Evolutionary conservation across 148 eudicot genomes (phyloP).

Genomic region (Rheum nobile): DNA sequence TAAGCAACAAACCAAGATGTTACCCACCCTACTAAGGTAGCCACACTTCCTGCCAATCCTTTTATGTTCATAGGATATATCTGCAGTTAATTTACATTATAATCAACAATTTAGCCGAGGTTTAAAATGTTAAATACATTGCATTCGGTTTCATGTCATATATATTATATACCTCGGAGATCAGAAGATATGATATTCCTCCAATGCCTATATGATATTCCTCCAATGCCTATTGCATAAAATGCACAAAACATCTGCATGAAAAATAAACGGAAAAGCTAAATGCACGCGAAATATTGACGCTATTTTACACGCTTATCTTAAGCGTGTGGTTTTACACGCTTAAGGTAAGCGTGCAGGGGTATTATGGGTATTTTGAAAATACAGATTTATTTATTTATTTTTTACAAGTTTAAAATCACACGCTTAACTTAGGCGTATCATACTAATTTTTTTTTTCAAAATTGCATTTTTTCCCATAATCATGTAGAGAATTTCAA

Average conservation of each 20-base stretch:
- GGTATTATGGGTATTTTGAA: no score
- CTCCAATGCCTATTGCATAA: not conserved
- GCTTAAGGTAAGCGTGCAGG: no score
- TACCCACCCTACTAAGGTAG: constrained; percentile 4
- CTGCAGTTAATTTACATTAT: not conserved
- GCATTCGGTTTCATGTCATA: not conserved
- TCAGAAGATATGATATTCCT: not conserved
- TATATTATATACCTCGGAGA: constrained; percentile 5
- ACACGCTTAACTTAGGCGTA: no score
- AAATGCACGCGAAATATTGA: no score
- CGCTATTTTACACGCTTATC: no score
- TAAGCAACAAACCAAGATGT: not conserved
- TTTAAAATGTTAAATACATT: not conserved
- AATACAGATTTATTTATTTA: no score
- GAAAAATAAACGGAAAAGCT: no score
- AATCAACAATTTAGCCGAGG: not conserved
- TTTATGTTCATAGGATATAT: constrained; percentile 5
- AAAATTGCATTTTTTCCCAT: no score
- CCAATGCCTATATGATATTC: not conserved
- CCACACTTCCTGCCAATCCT: constrained; percentile 7
- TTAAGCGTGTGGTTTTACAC: no score
- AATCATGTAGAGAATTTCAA: no score
- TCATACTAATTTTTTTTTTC: no score
- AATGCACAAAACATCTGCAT: not conserved
- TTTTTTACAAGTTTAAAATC: no score